These are phyloP conservation scores for Phytophthora kernoviae DNA, from an alignment of 352 stramenopile genomes.

Conservation along the genomic window DNA sequence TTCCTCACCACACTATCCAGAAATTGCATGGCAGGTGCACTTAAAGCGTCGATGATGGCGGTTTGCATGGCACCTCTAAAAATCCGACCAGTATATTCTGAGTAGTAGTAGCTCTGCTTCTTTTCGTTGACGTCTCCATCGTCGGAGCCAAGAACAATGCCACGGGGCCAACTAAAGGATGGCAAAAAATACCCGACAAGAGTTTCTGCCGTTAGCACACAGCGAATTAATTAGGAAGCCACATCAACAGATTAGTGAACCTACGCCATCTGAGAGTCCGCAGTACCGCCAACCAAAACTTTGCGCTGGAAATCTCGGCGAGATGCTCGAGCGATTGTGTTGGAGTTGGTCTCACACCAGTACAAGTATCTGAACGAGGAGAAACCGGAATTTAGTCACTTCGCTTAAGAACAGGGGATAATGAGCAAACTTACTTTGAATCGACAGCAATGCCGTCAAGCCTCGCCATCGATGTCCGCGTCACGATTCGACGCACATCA, in stretches of 20 bases:
- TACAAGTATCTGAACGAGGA: conserved; percentile 52
- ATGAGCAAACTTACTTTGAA: conserved; percentile 30
- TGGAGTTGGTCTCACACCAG: conserved; percentile 74
- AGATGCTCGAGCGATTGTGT: conserved; percentile 55
- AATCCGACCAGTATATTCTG: conserved; percentile 73
- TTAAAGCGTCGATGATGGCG: conserved; percentile 54
- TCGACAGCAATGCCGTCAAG: conserved; percentile 72
- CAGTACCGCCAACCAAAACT: conserved; percentile 54
- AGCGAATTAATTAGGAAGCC: too few relatives aligned
- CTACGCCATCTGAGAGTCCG: conserved; percentile 62
- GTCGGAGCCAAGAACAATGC: conserved; percentile 45
- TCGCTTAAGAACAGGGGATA: too few relatives aligned
- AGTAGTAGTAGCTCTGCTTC: conserved; percentile 51
- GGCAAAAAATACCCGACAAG: conserved; percentile 4
- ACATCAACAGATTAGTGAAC: neutral
- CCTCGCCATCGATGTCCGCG: conserved; percentile 46
- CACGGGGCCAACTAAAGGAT: conserved; percentile 57
- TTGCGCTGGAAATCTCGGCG: conserved; percentile 50
- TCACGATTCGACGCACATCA: conserved; percentile 38
- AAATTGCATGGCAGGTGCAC: conserved; percentile 52
- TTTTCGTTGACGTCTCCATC: conserved; percentile 39
- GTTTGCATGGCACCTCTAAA: conserved; percentile 27
- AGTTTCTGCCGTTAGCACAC: neutral
- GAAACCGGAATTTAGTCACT: neutral
- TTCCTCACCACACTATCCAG: conserved; percentile 61